Base-by-base conservation (phyloP, 495 filamentous ascomycete species). In the Xylaria venustula region DNA sequence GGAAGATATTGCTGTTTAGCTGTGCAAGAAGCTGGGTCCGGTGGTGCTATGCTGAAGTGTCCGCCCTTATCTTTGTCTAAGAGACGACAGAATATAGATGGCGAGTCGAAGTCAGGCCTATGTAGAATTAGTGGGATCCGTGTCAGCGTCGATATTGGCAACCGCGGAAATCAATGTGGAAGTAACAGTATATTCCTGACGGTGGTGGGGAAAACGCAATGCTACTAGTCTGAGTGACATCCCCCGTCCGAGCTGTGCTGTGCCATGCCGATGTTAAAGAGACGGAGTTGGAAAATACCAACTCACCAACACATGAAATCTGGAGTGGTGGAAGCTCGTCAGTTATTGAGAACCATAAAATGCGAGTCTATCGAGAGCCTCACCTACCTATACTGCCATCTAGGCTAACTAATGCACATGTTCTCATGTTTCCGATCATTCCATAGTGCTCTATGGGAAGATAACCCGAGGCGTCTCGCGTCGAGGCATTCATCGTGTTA, bases 231-330 rank as follows among this genome's bases (percentile, higher is more conserved):
- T n/a, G n/a, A n/a, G n/a, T n/a, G n/a, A n/a, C n/a, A n/a, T n/a
- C n/a, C n/a, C n/a, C n/a, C n/a, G n/a, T n/a, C n/a, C n/a, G n/a
- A n/a, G n/a, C n/a, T n/a, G n/a, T n/a, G n/a, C n/a, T n/a, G n/a
- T n/a, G n/a, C n/a, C n/a, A n/a, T n/a, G n/a, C n/a, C n/a, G n/a
- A n/a, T n/a, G n/a, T n/a, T n/a, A n/a, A n/a, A n/a, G n/a, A n/a
- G n/a, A 3, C 37, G 7, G 37, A 15, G 14, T 15, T 8, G 7
- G 3, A 15, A 3, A 3, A 9, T 41, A 9, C 8, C 34, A 44
- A 71, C 78, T 74, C 62, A 84, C 84, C 88, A 91, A 68, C 88
- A 91, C 86, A 91, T 88, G 64, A 83, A 90, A 71, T 90, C 88
- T 70, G 9, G 28, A 17, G 42, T 37, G 26, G 19, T 25, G 12